Conservation (phyloP, 1,139 yeast genomes). For the Saccharomyces hybrid region DNA sequence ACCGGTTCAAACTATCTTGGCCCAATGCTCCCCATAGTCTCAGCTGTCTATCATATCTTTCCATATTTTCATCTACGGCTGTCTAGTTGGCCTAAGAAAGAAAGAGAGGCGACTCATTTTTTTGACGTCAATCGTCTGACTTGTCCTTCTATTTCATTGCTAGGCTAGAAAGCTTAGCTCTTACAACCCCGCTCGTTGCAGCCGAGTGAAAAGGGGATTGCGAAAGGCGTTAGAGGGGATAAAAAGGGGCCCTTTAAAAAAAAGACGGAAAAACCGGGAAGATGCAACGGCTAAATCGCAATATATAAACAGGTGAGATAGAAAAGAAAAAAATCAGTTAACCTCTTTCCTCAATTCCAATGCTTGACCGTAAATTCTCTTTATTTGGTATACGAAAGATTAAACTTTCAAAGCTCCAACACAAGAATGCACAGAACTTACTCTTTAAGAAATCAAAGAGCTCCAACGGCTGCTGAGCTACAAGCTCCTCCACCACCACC, state of each 20-base stretch:
- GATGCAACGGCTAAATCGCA: background rate
- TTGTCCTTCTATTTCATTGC: background rate
- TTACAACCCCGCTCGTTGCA: background rate
- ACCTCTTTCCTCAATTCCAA: background rate
- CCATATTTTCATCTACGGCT: background rate
- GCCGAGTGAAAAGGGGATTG: constrained; percentile 1
- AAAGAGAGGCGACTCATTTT: background rate
- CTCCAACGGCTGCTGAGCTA: constrained; percentile 76
- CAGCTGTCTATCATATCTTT: constrained; percentile 77
- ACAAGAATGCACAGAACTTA: constrained; percentile 69
- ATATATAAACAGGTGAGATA: background rate
- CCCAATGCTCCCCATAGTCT: constrained; percentile 83
- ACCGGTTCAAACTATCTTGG: constrained; percentile 50
- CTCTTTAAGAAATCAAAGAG: constrained; percentile 69
- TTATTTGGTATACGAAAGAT: background rate
- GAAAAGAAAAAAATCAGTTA: background rate
- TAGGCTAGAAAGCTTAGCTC: background rate
- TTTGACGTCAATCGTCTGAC: background rate
- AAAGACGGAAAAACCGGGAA: background rate
- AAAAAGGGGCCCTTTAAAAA: background rate
- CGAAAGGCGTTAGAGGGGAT: constrained; percentile 1
- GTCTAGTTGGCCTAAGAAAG: background rate
- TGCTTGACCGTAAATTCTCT: background rate
- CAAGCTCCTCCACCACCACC: constrained; percentile 79
- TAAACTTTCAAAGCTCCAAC: background rate